Conservation (phyloP, 2,329 filamentous ascomycete genomes). For the Aspergillus hortae region DNA sequence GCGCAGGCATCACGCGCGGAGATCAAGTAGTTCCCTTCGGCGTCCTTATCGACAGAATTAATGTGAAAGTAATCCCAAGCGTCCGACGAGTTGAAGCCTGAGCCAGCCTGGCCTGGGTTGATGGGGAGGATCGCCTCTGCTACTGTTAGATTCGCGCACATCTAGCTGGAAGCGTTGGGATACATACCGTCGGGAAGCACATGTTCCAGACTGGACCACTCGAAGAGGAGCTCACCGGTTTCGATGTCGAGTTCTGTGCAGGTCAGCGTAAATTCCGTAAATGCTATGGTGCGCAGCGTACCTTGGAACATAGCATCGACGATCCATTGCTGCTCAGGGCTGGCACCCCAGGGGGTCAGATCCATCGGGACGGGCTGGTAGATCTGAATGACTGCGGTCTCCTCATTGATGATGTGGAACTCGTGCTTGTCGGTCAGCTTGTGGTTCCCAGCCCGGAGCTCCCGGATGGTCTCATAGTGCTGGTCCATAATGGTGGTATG, state of each 20-base stretch:
- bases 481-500: conserved; percentile 53
- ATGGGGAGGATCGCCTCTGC: conserved; percentile 47
- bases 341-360: conserved; percentile 46
- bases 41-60: conserved; percentile 42
- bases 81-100: conserved; percentile 35
- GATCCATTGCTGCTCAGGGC: conserved; percentile 53
- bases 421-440: conserved; percentile 54
- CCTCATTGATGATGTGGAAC: conserved; percentile 52
- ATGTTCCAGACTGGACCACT: conserved; percentile 58
- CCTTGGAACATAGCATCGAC: conserved; percentile 54
- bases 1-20: conserved; percentile 46
- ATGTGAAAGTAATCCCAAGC: conserved; percentile 54
- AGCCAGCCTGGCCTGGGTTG: conserved; percentile 43
- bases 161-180: background rate
- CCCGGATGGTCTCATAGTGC: conserved; percentile 53
- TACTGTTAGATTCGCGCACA: background rate
- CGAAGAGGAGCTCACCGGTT: conserved; percentile 55
- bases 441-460: conserved; percentile 49
- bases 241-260: conserved; percentile 44
- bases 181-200: conserved; percentile 48
- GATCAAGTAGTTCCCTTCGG: conserved; percentile 46
- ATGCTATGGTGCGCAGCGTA: conserved; percentile 24
- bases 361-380: conserved; percentile 50
- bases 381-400: conserved; percentile 53
- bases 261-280: background rate